A percentile compares a stretch with the other conserved stretches of the same genome.
Evolutionary conservation across 352 stramenopile genomes (phyloP).

Genomic region (Globisporangium cederbergense): DNA sequence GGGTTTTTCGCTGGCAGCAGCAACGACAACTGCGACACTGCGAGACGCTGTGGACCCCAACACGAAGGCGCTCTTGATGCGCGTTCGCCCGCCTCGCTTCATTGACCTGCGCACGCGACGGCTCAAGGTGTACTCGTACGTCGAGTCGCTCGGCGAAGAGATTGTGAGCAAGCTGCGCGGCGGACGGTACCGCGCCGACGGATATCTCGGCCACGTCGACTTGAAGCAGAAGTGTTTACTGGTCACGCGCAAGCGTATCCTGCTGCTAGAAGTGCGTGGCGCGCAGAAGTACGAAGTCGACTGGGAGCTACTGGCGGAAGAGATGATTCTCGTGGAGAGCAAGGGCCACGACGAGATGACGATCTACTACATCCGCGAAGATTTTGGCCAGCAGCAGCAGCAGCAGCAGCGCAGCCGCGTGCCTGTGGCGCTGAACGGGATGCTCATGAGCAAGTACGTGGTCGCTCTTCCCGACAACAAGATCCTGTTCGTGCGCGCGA

Average conservation of each 20-base stretch:
- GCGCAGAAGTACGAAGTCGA: conserved; percentile 70
- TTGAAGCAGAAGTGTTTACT: conserved; percentile 83
- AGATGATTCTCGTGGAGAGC: conserved; percentile 79
- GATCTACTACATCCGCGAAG: conserved; percentile 77
- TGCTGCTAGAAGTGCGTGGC: conserved; percentile 72
- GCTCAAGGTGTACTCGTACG: conserved; percentile 85
- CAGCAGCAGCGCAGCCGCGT: conserved; percentile 6
- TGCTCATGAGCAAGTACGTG: conserved; percentile 77
- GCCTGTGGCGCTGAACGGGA: conserved; percentile 33
- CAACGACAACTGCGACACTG: conserved; percentile 67
- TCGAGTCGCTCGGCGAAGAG: conserved; percentile 86
- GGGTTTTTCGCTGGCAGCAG: conserved; percentile 69
- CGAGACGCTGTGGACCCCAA: conserved; percentile 79
- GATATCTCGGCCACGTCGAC: conserved; percentile 81
- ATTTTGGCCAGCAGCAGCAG: conserved; percentile 32
- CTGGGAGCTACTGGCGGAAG: conserved; percentile 77
- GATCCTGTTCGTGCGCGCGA: conserved; percentile 76
- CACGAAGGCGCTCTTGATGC: conserved; percentile 76
- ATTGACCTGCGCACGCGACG: conserved; percentile 78
- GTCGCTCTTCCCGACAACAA: conserved; percentile 72
- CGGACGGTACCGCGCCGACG: conserved; percentile 70
- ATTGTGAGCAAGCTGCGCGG: conserved; percentile 79
- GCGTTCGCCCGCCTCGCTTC: conserved; percentile 69
- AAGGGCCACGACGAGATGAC: conserved; percentile 25
- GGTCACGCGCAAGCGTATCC: conserved; percentile 79